Evolutionary conservation across 371 early-diverging fungal genomes (phyloP).

Genomic region (Lichtheimia ramosa): DNA sequence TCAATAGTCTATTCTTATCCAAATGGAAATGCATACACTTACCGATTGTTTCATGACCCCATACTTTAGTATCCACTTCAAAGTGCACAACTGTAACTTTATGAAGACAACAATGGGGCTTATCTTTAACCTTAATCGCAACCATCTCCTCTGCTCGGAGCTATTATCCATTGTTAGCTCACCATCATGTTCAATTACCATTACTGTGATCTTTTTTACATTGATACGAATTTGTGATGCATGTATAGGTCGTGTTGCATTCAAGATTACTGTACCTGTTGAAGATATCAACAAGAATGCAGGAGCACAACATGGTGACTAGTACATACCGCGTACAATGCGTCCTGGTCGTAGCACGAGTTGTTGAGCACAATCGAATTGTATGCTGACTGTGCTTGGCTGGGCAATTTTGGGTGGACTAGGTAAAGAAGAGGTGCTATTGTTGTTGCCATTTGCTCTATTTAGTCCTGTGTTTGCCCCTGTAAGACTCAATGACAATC

Average conservation of each 20-base stretch:
- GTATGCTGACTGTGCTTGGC: constrained; percentile 16
- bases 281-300: not conserved
- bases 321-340: constrained; percentile 34
- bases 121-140: constrained; percentile 23
- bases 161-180: constrained; percentile 12
- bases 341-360: constrained; percentile 48
- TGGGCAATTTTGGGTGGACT: constrained; percentile 1
- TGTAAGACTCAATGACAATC: constrained; percentile 7
- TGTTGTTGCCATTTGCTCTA: constrained; percentile 3
- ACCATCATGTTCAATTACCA: not conserved
- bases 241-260: constrained; percentile 25
- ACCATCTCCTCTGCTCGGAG: constrained; percentile 49
- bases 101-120: constrained; percentile 17
- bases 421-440: not conserved
- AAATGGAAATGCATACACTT: not conserved
- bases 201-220: constrained; percentile 15
- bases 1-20: too few relatives aligned
- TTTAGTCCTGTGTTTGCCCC: constrained; percentile 3
- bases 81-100: constrained; percentile 42
- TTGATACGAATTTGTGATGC: constrained; percentile 37
- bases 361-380: constrained; percentile 49
- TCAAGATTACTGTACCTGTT: constrained; percentile 31
- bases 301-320: not conserved
- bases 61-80: constrained; percentile 24
- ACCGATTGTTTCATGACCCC: constrained; percentile 43